These are phyloP conservation scores for Sedum album DNA, from an alignment of 164 flowering plant genomes.

Conservation along the genomic window DNA sequence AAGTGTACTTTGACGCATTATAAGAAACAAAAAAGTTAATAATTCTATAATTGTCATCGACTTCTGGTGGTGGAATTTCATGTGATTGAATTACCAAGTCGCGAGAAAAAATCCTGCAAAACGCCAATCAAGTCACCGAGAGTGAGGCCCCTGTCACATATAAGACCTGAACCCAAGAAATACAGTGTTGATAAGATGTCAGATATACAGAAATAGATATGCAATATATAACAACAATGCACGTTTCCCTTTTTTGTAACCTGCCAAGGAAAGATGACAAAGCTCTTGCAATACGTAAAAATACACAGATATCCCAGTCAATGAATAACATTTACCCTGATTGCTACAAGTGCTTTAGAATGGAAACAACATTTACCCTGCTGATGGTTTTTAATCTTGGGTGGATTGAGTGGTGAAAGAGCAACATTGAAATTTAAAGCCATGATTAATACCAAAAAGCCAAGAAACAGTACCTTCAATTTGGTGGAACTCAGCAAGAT, in stretches of 20 bases:
- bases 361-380: no score
- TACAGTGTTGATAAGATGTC: neutral
- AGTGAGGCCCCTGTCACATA: slow-evolving; percentile 86
- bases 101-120: slow-evolving; percentile 70
- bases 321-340: no score
- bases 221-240: no score
- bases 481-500: slow-evolving; percentile 98
- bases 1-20: neutral
- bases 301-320: no score
- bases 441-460: neutral
- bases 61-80: neutral
- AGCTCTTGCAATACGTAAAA: no score
- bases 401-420: neutral
- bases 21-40: neutral
- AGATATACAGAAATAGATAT: no score
- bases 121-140: slow-evolving; percentile 89
- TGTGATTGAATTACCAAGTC: slow-evolving; percentile 46
- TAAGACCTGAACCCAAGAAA: slow-evolving; percentile 48
- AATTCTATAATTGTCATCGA: neutral
- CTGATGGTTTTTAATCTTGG: no score
- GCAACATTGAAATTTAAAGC: neutral
- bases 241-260: no score
- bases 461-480: slow-evolving; percentile 60
- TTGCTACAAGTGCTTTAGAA: no score
- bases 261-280: no score